Evolutionary conservation across 805 yeast genomes (phyloP).

Genomic region (Starmerella potacharoeniae): DNA sequence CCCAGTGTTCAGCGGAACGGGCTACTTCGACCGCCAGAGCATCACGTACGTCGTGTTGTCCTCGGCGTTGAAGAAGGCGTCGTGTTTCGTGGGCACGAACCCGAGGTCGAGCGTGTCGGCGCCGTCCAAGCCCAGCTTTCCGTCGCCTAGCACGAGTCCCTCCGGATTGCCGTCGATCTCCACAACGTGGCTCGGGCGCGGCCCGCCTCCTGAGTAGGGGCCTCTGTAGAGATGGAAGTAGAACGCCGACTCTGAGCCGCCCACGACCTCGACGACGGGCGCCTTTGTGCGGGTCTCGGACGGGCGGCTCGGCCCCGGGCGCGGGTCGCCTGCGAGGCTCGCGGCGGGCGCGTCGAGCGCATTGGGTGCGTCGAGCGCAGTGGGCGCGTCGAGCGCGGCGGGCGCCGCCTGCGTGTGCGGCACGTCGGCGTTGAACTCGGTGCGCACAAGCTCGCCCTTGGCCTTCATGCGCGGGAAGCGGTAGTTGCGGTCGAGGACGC

Average conservation of each 20-base stretch:
- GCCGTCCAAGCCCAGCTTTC: background rate
- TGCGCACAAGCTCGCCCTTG: constrained; percentile 49
- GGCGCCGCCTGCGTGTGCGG: constrained; percentile 2
- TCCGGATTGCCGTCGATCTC: constrained; percentile 18
- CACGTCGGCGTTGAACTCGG: constrained; percentile 25
- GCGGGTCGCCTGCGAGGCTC: background rate
- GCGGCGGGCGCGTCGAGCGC: background rate
- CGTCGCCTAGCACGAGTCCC: constrained; percentile 3
- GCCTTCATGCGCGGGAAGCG: constrained; percentile 58
- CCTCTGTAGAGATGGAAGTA: constrained; percentile 20
- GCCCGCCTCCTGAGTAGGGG: constrained; percentile 12
- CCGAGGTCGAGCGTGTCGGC: background rate
- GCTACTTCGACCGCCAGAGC: constrained; percentile 12
- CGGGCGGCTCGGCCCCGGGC: background rate
- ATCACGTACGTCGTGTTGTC: constrained; percentile 21
- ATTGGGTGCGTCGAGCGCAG: background rate
- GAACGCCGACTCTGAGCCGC: constrained; percentile 5
- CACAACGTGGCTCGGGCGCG: constrained; percentile 17
- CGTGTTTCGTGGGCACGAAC: constrained; percentile 3
- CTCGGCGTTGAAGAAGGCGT: constrained; percentile 16
- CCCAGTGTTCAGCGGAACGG: too few relatives aligned
- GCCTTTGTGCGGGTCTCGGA: background rate
- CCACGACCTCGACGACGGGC: constrained; percentile 5
- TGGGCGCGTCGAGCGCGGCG: background rate
- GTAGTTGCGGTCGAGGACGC: constrained; percentile 48